phyloP scores from a whole-genome alignment of 345 rosid genomes.

The Zanthoxylum bungeanum region DNA sequence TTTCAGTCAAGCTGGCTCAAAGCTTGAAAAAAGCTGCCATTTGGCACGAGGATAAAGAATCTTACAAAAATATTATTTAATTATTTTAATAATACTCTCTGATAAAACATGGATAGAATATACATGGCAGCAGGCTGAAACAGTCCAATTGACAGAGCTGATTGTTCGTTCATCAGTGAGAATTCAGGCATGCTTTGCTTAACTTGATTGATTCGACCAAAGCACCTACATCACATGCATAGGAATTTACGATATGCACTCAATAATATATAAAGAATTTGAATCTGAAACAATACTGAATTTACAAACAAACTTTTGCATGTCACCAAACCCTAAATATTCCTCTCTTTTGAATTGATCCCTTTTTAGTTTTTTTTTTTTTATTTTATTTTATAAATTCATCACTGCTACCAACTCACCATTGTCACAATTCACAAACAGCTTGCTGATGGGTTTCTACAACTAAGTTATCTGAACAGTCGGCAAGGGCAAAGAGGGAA shows the following conservation, averaged over 20 bases:
- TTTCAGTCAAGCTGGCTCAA: background rate
- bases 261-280: background rate
- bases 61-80: background rate
- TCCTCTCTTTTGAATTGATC: constrained; percentile 11
- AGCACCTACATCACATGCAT: constrained; percentile 14
- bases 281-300: background rate
- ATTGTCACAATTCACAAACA: constrained; percentile 18
- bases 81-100: background rate
- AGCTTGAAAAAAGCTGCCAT: constrained; percentile 15
- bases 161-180: constrained; percentile 16
- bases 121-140: background rate
- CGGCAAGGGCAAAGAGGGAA: too few species aligned
- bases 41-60: constrained; percentile 14
- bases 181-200: constrained; percentile 39
- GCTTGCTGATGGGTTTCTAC: too few species aligned
- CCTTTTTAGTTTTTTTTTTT: background rate
- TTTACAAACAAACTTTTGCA: constrained; percentile 28
- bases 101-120: background rate
- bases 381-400: background rate
- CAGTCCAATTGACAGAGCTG: constrained; percentile 7
- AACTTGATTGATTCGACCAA: constrained; percentile 28
- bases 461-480: too few species aligned
- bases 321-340: constrained; percentile 38
- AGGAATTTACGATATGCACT: constrained; percentile 22
- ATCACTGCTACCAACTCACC: constrained; percentile 20